phyloP scores from a whole-genome alignment of 1,284 basidiomycete species.

The Stygiomarasmius scandens region DNA sequence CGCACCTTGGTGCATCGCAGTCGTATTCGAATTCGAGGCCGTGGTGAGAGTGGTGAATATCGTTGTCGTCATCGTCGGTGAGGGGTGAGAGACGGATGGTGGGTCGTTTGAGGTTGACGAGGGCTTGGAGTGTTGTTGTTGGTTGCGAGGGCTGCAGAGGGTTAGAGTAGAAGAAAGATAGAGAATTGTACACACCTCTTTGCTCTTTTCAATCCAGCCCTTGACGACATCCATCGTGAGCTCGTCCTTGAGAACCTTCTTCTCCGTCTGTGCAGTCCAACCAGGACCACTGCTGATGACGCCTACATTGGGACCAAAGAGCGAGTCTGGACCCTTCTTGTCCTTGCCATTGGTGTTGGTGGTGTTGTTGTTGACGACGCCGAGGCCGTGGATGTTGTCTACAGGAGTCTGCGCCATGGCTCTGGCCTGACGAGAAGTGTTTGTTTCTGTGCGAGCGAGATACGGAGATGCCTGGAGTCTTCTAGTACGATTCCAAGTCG shows the following conservation, averaged over 20 bases:
- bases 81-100: constrained; percentile 74
- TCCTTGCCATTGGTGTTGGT: constrained; percentile 40
- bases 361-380: constrained; percentile 27
- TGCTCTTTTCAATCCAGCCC: constrained; percentile 82
- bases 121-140: constrained; percentile 87
- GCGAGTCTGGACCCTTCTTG: constrained; percentile 44
- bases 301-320: constrained; percentile 77
- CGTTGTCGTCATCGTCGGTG: constrained; percentile 42
- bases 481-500: constrained; percentile 57
- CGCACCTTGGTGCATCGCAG: constrained; percentile 82
- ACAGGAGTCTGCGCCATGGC: constrained; percentile 40
- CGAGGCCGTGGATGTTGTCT: constrained; percentile 22
- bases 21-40: constrained; percentile 88
- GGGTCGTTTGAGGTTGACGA: constrained; percentile 90
- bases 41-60: constrained; percentile 54
- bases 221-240: constrained; percentile 79
- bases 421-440: constrained; percentile 43
- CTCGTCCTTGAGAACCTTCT: constrained; percentile 55
- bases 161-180: background rate
- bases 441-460: constrained; percentile 52
- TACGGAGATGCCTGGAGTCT: constrained; percentile 50
- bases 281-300: constrained; percentile 54
- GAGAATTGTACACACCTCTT: constrained; percentile 62
- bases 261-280: constrained; percentile 51
- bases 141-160: constrained; percentile 65